These are phyloP conservation scores for Phytopythium boreale DNA, from an alignment of 352 stramenopile species.

Conservation along the genomic window DNA sequence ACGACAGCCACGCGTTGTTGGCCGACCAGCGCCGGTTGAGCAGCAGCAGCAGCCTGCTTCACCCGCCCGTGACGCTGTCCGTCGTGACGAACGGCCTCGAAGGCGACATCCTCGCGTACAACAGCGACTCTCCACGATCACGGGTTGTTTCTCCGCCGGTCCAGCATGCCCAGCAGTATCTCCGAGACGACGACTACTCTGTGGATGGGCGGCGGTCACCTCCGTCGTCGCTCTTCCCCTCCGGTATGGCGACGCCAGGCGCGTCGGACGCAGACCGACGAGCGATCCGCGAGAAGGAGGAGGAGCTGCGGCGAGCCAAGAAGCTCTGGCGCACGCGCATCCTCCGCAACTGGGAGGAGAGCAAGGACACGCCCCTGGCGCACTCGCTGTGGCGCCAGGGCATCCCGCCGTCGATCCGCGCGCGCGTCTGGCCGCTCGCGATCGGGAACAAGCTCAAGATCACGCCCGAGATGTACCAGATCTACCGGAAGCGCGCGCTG, in stretches of 20 bases:
- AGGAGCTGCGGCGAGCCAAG: slow-evolving; percentile 77
- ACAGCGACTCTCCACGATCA: background rate
- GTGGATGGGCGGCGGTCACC: slow-evolving; percentile 1
- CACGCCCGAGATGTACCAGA: slow-evolving; percentile 85
- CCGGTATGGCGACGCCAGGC: too few relatives aligned
- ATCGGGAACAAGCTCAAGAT: slow-evolving; percentile 87
- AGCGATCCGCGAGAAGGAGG: slow-evolving; percentile 70
- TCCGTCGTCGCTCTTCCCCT: background rate
- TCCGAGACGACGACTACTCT: background rate
- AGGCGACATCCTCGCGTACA: background rate
- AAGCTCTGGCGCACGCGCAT: slow-evolving; percentile 82
- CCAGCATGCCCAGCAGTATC: background rate
- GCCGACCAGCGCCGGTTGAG: background rate
- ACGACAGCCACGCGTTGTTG: background rate
- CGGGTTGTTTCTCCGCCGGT: background rate
- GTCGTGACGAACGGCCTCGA: background rate
- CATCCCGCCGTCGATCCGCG: slow-evolving; percentile 79
- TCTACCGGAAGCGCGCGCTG: slow-evolving; percentile 62
- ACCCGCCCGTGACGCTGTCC: background rate
- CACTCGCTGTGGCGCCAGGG: slow-evolving; percentile 80
- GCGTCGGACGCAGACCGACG: slow-evolving; percentile 2
- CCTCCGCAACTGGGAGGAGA: slow-evolving; percentile 74
- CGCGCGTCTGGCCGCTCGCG: slow-evolving; percentile 77
- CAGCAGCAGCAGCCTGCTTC: background rate
- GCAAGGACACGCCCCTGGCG: slow-evolving; percentile 65